A percentile compares a stretch with the other conserved stretches of the same genome.
Conservation (phyloP, 495 filamentous ascomycete species). For the Aspergillus sparsus region DNA sequence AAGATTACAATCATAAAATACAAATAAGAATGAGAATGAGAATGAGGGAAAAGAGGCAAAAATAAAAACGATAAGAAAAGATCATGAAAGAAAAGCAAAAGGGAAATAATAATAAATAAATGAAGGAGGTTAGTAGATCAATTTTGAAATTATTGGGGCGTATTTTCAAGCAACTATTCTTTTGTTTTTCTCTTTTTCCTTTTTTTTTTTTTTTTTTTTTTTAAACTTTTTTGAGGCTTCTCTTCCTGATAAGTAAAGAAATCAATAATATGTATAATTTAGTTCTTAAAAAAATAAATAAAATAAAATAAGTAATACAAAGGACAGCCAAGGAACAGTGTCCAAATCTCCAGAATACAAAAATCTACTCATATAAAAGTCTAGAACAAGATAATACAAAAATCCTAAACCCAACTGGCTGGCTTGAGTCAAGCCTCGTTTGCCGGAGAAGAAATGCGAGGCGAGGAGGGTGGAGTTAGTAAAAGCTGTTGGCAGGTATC, state of each 20-base stretch:
- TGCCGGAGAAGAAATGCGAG: too few relatives aligned
- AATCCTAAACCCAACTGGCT: too few relatives aligned
- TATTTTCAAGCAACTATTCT: constrained; percentile 1
- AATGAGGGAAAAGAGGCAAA: neutral
- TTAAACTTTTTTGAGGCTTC: constrained; percentile 4
- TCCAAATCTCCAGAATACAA: too few relatives aligned
- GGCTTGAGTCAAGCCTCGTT: too few relatives aligned
- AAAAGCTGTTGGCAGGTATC: too few relatives aligned
- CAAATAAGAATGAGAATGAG: neutral
- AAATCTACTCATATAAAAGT: too few relatives aligned
- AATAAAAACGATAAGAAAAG: neutral
- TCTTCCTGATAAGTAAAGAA: neutral
- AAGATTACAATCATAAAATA: too few relatives aligned
- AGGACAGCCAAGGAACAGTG: too few relatives aligned
- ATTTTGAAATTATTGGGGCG: neutral
- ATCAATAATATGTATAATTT: neutral
- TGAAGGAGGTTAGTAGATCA: neutral
- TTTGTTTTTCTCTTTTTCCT: constrained; percentile 8
- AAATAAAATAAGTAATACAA: too few relatives aligned
- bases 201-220: neutral
- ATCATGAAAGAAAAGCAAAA: neutral
- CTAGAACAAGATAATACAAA: too few relatives aligned
- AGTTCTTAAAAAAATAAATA: neutral
- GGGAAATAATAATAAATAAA: neutral
- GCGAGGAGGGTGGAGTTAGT: too few relatives aligned